phyloP scores from a whole-genome alignment of 805 yeast species.

The Pichia eremophila region DNA sequence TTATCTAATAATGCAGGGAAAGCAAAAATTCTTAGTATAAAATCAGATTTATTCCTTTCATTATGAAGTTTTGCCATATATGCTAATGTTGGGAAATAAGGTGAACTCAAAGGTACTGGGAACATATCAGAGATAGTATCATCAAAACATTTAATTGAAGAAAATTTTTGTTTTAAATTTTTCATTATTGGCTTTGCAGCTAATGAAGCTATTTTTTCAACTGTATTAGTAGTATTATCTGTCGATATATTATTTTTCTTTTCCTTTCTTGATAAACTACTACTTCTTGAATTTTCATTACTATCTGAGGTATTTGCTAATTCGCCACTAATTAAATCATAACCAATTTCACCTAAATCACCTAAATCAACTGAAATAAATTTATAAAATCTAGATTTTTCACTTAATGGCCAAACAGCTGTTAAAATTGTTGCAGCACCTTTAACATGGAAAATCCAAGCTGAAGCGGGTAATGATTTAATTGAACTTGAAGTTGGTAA shows the following conservation, averaged over 20 bases:
- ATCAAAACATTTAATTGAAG: constrained; percentile 75
- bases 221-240: too few species aligned
- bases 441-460: constrained; percentile 95
- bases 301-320: constrained; percentile 21
- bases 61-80: constrained; percentile 75
- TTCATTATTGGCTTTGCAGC: too few species aligned
- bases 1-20: constrained; percentile 89
- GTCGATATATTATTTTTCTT: not conserved
- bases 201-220: too few species aligned
- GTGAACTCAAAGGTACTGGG: constrained; percentile 76
- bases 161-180: constrained; percentile 25
- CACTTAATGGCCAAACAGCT: constrained; percentile 90
- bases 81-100: constrained; percentile 80
- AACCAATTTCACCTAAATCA: constrained; percentile 69
- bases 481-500: constrained; percentile 42
- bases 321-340: constrained; percentile 28
- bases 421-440: constrained; percentile 94
- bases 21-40: constrained; percentile 78
- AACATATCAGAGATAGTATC: constrained; percentile 75
- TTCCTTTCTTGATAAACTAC: constrained; percentile 2
- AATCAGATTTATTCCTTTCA: constrained; percentile 78
- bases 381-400: constrained; percentile 54
- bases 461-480: constrained; percentile 76
- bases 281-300: constrained; percentile 9
- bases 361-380: constrained; percentile 81